These are phyloP conservation scores for Jatropha multifida DNA, from an alignment of 441 rosid species.

Conservation along the genomic window DNA sequence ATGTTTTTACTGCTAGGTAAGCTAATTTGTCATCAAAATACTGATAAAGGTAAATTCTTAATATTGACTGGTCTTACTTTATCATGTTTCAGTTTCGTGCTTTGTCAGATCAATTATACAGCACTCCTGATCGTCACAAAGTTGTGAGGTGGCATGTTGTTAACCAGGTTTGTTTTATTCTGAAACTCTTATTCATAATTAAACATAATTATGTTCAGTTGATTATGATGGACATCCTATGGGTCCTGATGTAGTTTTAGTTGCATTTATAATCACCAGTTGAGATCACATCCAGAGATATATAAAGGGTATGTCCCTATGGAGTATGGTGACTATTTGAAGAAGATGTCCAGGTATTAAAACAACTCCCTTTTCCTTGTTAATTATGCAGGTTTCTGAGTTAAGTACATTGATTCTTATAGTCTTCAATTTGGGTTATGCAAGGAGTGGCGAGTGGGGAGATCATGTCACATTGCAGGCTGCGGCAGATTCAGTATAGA, in stretches of 20 bases:
- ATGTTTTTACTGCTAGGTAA: not conserved
- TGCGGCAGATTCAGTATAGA: constrained; percentile 81
- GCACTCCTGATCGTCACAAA: constrained; percentile 72
- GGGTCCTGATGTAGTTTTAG: constrained; percentile 16
- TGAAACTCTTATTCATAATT: not conserved
- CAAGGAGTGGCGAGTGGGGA: constrained; percentile 90
- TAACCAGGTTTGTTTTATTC: constrained; percentile 60
- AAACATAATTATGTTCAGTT: not conserved
- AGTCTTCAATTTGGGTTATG: constrained; percentile 18
- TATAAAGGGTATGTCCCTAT: constrained; percentile 84
- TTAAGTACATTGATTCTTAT: constrained; percentile 9
- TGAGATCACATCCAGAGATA: constrained; percentile 53
- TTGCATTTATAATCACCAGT: constrained; percentile 42
- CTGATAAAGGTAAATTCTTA: not conserved
- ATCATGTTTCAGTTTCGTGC: constrained; percentile 70
- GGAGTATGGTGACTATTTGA: constrained; percentile 68
- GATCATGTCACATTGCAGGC: constrained; percentile 97
- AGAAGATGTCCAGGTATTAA: constrained; percentile 60
- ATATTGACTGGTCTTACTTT: constrained; percentile 2
- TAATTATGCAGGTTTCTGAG: not conserved
- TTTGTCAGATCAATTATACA: constrained; percentile 69
- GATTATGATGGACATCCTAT: not conserved
- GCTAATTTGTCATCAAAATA: not conserved
- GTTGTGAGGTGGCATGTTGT: constrained; percentile 58
- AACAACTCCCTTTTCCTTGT: constrained; percentile 14